Evolutionary conservation across 768 basidiomycete species (phyloP), one percentile per base, ranked within the genome.

Genomic region (Kwoniella sp.): DNA sequence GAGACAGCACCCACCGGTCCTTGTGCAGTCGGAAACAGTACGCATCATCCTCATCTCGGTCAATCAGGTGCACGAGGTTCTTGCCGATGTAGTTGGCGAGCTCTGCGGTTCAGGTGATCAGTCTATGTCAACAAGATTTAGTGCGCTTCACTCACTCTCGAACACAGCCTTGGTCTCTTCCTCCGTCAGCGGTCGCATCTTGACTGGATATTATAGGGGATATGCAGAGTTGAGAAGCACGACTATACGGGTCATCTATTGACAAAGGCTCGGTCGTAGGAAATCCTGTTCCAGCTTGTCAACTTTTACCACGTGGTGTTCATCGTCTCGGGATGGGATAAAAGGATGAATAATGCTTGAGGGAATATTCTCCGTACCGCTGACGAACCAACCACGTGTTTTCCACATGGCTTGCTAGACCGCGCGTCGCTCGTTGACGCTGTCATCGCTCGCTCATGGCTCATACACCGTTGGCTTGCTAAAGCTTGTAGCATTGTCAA

Each of bases 21-120:
- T 83, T 88, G 70, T 98, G 91, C 29, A 98, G 76, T 56, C 93
- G 84, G 78, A 98, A 96, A 77, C 92, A 95, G 74, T 93, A 87
- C 12, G 89, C 84, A 67, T 95, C 92, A 38, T 73, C 73, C 71
- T 95, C 92, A 60, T 85, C 82, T 67, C 92, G 79, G 79, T 98
- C 93, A 56, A 98, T 88, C 58, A 96, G 81, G 70, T 95, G 89
- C 26, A 98, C 85, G 15, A 99, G 80, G 67, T 98, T 98, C 76
- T 91, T 92, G 56, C 95, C 95, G 67, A 99, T 88, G 75, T 95
- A 99, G 76, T 95, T 96, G 40, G 95, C 90, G 33, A 99, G 82
- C 75, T 99, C 74, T 76, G 38, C n/a, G 19, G 17, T 9, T 48
- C 29, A 46, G 56, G 40, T 26, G 28, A 22, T 40, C 19, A 43